phyloP scores from a whole-genome alignment of 2,329 filamentous ascomycete genomes.

The Epichloe scottii region DNA sequence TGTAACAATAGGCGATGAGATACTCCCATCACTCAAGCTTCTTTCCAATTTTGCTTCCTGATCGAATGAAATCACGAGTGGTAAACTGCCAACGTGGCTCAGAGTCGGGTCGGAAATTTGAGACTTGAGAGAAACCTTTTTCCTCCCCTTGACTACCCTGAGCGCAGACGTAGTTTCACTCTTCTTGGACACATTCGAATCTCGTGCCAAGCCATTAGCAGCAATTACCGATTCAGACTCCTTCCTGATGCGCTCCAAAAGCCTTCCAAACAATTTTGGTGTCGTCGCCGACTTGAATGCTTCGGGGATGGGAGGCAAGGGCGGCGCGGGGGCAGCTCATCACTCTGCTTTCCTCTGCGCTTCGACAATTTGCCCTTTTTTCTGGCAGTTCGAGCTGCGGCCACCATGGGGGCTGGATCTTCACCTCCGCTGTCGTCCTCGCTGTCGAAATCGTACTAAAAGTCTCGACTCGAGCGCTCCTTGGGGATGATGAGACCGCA shows the following conservation, averaged over 20 bases:
- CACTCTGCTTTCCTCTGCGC: constrained; percentile 5
- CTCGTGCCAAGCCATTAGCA: not conserved
- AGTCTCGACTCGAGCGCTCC: constrained; percentile 20
- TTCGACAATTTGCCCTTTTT: constrained; percentile 1
- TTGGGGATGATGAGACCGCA: constrained; percentile 23
- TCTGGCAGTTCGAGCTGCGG: not conserved
- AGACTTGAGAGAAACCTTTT: constrained; percentile 10
- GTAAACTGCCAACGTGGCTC: constrained; percentile 1
- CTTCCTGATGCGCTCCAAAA: constrained; percentile 17
- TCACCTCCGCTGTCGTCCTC: constrained; percentile 17
- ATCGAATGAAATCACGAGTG: not conserved
- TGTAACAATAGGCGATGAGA: not conserved
- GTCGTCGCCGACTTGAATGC: constrained; percentile 12
- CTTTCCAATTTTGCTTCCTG: not conserved
- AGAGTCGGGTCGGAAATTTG: constrained; percentile 15
- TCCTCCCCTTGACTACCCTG: constrained; percentile 5
- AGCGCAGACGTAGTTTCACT: not conserved
- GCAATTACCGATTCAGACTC: constrained; percentile 10
- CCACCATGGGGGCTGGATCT: not conserved
- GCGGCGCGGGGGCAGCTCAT: constrained; percentile 13
- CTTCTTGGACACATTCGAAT: not conserved
- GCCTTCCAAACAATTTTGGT: constrained; percentile 14
- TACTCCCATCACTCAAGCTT: not conserved
- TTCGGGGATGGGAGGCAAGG: constrained; percentile 22
- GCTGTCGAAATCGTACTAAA: constrained; percentile 26